These are phyloP conservation scores for Macrolepiota albuminosa DNA, from an alignment of 768 basidiomycete genomes.

Conservation along the genomic window DNA sequence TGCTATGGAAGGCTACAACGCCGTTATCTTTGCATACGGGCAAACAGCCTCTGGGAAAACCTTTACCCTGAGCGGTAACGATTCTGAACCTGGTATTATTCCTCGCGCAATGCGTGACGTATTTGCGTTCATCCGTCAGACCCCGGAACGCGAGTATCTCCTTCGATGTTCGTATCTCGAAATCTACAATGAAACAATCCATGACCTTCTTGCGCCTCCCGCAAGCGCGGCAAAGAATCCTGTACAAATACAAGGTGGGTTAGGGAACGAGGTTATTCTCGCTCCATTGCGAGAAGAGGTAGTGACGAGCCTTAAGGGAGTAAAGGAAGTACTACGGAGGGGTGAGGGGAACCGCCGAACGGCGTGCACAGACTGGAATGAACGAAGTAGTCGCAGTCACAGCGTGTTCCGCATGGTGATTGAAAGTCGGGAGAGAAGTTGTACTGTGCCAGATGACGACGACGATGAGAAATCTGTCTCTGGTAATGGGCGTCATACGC, in stretches of 20 bases:
- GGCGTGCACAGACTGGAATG: conserved; percentile 99
- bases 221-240: conserved; percentile 46
- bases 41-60: conserved; percentile 77
- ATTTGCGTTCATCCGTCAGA: conserved; percentile 75
- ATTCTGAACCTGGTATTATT: conserved; percentile 90
- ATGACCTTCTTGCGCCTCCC: conserved; percentile 80
- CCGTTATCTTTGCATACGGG: conserved; percentile 91
- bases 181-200: conserved; percentile 91
- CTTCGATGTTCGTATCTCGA: conserved; percentile 95
- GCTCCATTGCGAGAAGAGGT: conserved; percentile 86
- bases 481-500: conserved; percentile 25
- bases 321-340: conserved; percentile 77
- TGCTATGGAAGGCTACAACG: conserved; percentile 96
- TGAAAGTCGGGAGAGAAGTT: conserved; percentile 72
- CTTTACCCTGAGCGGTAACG: conserved; percentile 62
- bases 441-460: conserved; percentile 30
- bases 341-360: conserved; percentile 88
- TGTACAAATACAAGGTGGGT: conserved; percentile 72
- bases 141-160: conserved; percentile 83
- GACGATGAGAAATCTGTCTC: conserved; percentile 26
- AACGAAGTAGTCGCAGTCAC: conserved; percentile 90
- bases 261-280: conserved; percentile 53
- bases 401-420: conserved; percentile 92
- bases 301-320: conserved; percentile 84
- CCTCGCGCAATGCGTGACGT: conserved; percentile 91